Percentiles rank a stretch among this genome's conserved stretches.
These are phyloP conservation scores for Diophrys sp. DNA, from an alignment of 73 alveolate species.

Conservation along the genomic window DNA sequence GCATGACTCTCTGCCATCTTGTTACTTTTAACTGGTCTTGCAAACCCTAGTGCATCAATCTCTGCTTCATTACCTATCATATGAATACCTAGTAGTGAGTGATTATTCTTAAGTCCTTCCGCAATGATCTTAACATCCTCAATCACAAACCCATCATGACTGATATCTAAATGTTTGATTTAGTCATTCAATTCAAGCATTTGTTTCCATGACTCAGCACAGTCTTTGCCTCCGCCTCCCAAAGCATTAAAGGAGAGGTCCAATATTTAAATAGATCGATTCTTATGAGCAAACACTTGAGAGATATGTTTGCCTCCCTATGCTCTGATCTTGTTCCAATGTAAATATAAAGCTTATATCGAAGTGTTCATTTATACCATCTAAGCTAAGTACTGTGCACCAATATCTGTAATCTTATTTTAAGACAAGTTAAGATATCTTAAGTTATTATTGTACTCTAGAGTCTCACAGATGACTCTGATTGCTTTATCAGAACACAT, in stretches of 20 bases:
- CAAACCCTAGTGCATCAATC: slow-evolving; percentile 51
- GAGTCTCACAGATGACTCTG: not conserved
- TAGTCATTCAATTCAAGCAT: slow-evolving; percentile 9
- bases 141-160: slow-evolving; percentile 16
- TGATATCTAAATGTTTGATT: slow-evolving; percentile 32
- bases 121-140: slow-evolving; percentile 38
- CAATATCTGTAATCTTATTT: slow-evolving; percentile 34
- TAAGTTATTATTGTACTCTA: slow-evolving; percentile 29
- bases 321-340: slow-evolving; percentile 29
- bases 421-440: slow-evolving; percentile 34
- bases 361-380: slow-evolving; percentile 14
- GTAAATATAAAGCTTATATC: slow-evolving; percentile 32
- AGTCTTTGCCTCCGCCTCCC: slow-evolving; percentile 37
- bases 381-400: slow-evolving; percentile 25
- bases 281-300: not conserved
- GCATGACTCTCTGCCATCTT: slow-evolving; percentile 18
- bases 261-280: slow-evolving; percentile 18
- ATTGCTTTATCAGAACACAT: slow-evolving; percentile 42
- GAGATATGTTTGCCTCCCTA: slow-evolving; percentile 31
- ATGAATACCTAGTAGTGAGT: slow-evolving; percentile 54
- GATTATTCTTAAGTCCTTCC: slow-evolving; percentile 47
- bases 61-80: slow-evolving; percentile 54
- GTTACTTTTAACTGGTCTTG: slow-evolving; percentile 6
- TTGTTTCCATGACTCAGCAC: not conserved
- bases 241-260: slow-evolving; percentile 54